phyloP scores from a whole-genome alignment of 106 monocot genomes.

The Iris macrosiphon region DNA sequence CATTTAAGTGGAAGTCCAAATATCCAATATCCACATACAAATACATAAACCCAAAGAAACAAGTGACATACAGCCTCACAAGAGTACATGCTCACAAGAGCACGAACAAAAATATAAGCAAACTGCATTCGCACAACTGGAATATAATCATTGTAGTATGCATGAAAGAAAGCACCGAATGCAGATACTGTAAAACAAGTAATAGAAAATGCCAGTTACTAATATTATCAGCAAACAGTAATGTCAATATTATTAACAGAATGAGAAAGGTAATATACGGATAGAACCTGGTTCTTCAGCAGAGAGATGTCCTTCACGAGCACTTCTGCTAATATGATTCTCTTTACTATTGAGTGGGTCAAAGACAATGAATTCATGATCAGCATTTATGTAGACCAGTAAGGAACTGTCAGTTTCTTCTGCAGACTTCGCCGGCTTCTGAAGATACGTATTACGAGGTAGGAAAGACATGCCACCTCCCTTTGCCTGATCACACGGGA shows the following conservation, averaged over 20 bases:
- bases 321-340: constrained; percentile 12
- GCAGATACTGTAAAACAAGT: too few species aligned
- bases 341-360: constrained; percentile 42
- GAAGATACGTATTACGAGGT: constrained; percentile 13
- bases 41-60: too few species aligned
- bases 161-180: too few species aligned
- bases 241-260: not conserved
- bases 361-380: constrained; percentile 79
- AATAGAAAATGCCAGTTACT: not conserved
- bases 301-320: constrained; percentile 14
- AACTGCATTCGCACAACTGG: too few species aligned
- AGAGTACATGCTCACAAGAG: too few species aligned
- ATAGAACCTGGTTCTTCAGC: constrained; percentile 48
- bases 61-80: too few species aligned
- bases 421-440: not conserved
- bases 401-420: constrained; percentile 18
- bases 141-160: too few species aligned
- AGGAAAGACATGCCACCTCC: constrained; percentile 70
- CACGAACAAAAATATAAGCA: too few species aligned
- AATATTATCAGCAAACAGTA: not conserved
- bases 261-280: too few species aligned
- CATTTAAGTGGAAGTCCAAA: too few species aligned
- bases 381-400: constrained; percentile 61
- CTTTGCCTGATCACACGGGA: constrained; percentile 46
- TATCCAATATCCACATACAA: too few species aligned